These are phyloP conservation scores for Paratinospora sagittata DNA, from an alignment of 164 flowering plant genomes.

Conservation along the genomic window DNA sequence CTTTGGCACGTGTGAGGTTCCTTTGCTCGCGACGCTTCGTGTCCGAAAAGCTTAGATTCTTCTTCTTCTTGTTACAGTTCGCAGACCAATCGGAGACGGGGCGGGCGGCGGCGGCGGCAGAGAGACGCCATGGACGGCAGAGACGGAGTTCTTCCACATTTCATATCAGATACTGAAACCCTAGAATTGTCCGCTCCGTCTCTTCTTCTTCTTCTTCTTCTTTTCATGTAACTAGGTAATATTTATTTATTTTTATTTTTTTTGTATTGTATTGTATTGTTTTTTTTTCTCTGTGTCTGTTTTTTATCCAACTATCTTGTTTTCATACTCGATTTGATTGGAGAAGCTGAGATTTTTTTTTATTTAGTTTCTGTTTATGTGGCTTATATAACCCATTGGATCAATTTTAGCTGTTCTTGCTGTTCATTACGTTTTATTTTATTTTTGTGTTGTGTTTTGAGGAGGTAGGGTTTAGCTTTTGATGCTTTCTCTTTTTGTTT, in stretches of 20 bases:
- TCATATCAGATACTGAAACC: constrained; percentile 11
- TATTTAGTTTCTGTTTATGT: too few relatives aligned
- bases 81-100: not conserved
- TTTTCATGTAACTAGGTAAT: constrained; percentile 3
- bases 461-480: too few relatives aligned
- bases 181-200: not conserved
- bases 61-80: not conserved
- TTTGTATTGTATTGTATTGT: too few relatives aligned
- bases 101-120: not conserved
- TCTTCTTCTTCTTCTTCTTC: not conserved
- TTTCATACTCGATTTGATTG: not conserved
- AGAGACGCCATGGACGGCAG: constrained; percentile 4
- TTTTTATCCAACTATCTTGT: not conserved
- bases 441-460: too few relatives aligned
- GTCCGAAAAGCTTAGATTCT: constrained; percentile 2
- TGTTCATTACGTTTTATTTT: too few relatives aligned
- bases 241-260: too few relatives aligned
- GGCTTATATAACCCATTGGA: too few relatives aligned
- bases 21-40: not conserved
- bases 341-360: too few relatives aligned
- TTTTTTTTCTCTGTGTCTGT: too few relatives aligned
- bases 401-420: too few relatives aligned
- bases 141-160: constrained; percentile 1
- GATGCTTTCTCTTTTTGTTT: too few relatives aligned
- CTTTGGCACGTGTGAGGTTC: constrained; percentile 4